Percentiles rank a stretch among this genome's conserved stretches.
Conservation (phyloP, 345 rosid species). For the Gossypium turneri region DNA sequence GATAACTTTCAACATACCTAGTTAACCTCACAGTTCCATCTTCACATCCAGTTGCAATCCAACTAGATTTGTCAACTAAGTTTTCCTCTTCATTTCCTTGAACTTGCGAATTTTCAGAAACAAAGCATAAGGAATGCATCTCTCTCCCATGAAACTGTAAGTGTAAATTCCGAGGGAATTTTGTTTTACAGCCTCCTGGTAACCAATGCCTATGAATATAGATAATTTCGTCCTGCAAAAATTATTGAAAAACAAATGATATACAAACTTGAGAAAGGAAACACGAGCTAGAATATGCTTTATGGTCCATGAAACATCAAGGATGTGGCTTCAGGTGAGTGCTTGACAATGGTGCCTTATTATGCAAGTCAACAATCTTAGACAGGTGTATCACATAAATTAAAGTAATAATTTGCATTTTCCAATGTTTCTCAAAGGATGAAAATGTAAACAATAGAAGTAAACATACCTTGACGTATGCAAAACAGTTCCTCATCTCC, state of each 20-base stretch:
- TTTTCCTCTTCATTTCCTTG: conserved; percentile 29
- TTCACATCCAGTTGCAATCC: conserved; percentile 98
- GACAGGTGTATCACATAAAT: background rate
- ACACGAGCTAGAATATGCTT: background rate
- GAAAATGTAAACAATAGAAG: conserved; percentile 9
- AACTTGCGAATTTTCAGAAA: conserved; percentile 35
- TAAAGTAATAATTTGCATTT: background rate
- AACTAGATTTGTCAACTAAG: conserved; percentile 42
- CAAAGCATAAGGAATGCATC: conserved; percentile 82
- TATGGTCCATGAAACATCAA: background rate
- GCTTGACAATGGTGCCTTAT: background rate
- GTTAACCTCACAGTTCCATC: conserved; percentile 98
- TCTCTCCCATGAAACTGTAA: conserved; percentile 95
- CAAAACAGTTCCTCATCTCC: conserved; percentile 69
- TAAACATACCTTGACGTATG: conserved; percentile 73
- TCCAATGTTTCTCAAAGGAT: background rate
- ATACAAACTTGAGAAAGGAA: background rate
- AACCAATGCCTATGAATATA: conserved; percentile 66
- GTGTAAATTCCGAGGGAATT: conserved; percentile 66
- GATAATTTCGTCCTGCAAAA: conserved; percentile 73
- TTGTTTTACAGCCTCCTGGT: conserved; percentile 40
- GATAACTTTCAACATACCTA: conserved; percentile 38
- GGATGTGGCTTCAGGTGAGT: background rate
- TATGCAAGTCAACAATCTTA: background rate
- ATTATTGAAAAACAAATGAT: conserved; percentile 14